Evolutionary conservation across 1,284 basidiomycete genomes (phyloP).

Genomic region (Pyrrhoderma noxium): DNA sequence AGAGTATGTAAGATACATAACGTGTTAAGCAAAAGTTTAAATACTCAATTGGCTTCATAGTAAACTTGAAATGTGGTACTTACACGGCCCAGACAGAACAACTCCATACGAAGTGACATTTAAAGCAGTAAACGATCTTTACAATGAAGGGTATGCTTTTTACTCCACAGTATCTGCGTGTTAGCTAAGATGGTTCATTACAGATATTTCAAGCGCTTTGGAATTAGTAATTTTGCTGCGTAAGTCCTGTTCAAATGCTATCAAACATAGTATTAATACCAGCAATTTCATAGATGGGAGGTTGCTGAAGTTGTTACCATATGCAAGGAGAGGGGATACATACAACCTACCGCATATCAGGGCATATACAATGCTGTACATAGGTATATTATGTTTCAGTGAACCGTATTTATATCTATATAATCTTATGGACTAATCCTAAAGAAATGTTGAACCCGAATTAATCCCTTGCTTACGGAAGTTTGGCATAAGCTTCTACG

Average conservation of each 20-base stretch:
- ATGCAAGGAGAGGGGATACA: slow-evolving; percentile 45
- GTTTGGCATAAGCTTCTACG: slow-evolving; percentile 54
- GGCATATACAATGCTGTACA: slow-evolving; percentile 50
- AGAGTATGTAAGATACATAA: slow-evolving; percentile 24
- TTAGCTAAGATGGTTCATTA: too few species aligned
- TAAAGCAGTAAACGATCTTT: slow-evolving; percentile 39
- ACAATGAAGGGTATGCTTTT: slow-evolving; percentile 36
- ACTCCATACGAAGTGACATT: slow-evolving; percentile 42
- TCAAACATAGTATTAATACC: neutral
- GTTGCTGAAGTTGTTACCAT: slow-evolving; percentile 59
- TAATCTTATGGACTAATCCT: too few species aligned
- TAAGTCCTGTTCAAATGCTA: slow-evolving; percentile 21
- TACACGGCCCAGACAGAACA: slow-evolving; percentile 47
- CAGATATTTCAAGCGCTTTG: slow-evolving; percentile 31
- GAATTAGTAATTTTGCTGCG: slow-evolving; percentile 45
- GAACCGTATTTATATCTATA: neutral
- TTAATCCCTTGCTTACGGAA: slow-evolving; percentile 59
- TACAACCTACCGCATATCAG: slow-evolving; percentile 64
- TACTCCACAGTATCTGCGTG: neutral
- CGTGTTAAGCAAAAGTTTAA: too few species aligned
- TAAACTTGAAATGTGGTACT: slow-evolving; percentile 29
- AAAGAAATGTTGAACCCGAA: slow-evolving; percentile 44
- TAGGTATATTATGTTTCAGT: slow-evolving; percentile 12
- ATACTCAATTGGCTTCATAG: neutral
- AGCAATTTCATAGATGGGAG: slow-evolving; percentile 41